A percentile compares a stretch with the other conserved stretches of the same genome.
These are phyloP conservation scores for Penicillium robsamsonii DNA, from an alignment of 495 filamentous ascomycete genomes.

Conservation along the genomic window DNA sequence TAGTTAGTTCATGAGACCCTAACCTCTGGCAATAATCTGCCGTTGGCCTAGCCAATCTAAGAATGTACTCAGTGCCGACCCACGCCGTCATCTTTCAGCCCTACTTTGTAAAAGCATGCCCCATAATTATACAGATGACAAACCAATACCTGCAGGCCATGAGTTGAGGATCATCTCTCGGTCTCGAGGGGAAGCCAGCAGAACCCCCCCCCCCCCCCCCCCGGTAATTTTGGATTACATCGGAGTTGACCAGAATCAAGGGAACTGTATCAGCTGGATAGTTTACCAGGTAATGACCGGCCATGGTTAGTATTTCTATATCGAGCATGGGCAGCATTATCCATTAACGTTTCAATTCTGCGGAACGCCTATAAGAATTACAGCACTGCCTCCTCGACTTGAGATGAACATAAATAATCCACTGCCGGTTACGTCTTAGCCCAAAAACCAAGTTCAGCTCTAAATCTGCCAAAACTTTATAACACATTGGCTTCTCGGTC, in stretches of 20 bases:
- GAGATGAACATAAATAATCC: constrained; percentile 1
- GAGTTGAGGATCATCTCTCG: neutral
- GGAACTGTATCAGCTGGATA: constrained; percentile 1
- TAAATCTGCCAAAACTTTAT: constrained; percentile 5
- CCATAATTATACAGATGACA: constrained; percentile 2
- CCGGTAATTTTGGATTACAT: constrained; percentile 1
- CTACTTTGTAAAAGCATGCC: neutral
- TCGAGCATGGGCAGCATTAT: constrained; percentile 17
- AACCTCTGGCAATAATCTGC: neutral
- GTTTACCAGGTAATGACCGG: constrained; percentile 3
- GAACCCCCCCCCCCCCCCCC: neutral
- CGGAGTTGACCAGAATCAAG: neutral
- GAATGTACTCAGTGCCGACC: neutral
- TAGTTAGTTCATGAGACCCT: neutral
- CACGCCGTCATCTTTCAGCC: constrained; percentile 9
- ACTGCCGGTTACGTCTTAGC: neutral
- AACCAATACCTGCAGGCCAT: constrained; percentile 1
- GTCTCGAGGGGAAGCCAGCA: neutral
- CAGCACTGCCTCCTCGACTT: constrained; percentile 25
- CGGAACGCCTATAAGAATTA: constrained; percentile 21
- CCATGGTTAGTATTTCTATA: constrained; percentile 5
- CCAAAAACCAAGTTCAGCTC: constrained; percentile 2
- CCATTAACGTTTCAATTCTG: constrained; percentile 9
- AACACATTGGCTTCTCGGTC: constrained; percentile 1
- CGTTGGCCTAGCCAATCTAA: neutral